Percentiles rank a stretch among this genome's conserved stretches.
These are phyloP conservation scores for Euphrasia arctica DNA, from an alignment of 305 asterid species.

Conservation along the genomic window DNA sequence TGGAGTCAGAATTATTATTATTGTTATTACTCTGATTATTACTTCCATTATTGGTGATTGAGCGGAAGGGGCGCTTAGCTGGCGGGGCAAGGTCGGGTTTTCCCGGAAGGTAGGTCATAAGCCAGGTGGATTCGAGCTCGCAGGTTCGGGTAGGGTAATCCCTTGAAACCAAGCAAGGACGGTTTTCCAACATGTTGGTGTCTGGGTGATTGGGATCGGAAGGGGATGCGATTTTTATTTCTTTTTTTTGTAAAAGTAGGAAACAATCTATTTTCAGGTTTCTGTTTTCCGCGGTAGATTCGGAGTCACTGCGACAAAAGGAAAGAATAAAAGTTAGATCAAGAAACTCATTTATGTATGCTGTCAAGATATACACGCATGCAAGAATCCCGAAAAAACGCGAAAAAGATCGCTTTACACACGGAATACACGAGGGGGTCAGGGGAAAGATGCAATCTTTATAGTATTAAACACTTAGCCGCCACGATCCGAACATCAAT, in stretches of 20 bases:
- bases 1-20: slow-evolving; percentile 17
- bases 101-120: slow-evolving; percentile 48
- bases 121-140: slow-evolving; percentile 59
- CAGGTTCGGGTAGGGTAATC: slow-evolving; percentile 46
- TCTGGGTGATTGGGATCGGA: slow-evolving; percentile 30
- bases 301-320: slow-evolving; percentile 31
- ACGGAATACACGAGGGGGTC: slow-evolving; percentile 20
- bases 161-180: slow-evolving; percentile 64
- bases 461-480: not conserved
- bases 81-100: slow-evolving; percentile 35
- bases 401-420: slow-evolving; percentile 17
- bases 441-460: slow-evolving; percentile 16
- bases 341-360: not conserved
- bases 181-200: slow-evolving; percentile 81
- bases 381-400: not conserved
- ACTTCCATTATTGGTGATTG: not conserved
- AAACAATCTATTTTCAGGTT: slow-evolving; percentile 18
- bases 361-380: not conserved
- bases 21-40: not conserved
- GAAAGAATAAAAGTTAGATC: slow-evolving; percentile 26
- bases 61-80: slow-evolving; percentile 47
- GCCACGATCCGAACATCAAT: slow-evolving; percentile 17
- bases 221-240: slow-evolving; percentile 16
- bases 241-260: not conserved
- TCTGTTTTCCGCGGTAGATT: slow-evolving; percentile 24